phyloP scores from a whole-genome alignment of 371 early-diverging fungal genomes.

The Mucor piriformis region DNA sequence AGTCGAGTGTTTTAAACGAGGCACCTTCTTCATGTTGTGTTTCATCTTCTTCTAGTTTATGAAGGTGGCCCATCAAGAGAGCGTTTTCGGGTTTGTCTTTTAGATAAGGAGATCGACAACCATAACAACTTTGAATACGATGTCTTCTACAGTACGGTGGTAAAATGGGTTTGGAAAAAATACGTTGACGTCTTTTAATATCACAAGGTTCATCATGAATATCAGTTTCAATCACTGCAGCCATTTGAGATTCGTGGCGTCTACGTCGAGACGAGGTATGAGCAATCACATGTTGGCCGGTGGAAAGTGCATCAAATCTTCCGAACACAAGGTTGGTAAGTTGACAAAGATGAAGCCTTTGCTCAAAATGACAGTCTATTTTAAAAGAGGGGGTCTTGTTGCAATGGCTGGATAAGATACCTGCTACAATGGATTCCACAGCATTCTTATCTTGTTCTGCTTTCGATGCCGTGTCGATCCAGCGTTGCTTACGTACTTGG shows the following conservation, averaged over 20 bases:
- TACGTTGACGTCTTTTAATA: constrained; percentile 23
- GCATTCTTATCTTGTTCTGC: constrained; percentile 58
- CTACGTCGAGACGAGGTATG: constrained; percentile 36
- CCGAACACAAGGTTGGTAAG: constrained; percentile 65
- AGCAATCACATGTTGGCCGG: constrained; percentile 41
- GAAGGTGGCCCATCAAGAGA: constrained; percentile 35
- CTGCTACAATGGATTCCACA: constrained; percentile 53
- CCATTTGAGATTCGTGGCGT: constrained; percentile 36
- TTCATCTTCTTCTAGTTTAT: constrained; percentile 42
- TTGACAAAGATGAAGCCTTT: constrained; percentile 64
- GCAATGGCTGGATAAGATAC: constrained; percentile 60
- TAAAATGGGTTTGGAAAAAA: constrained; percentile 31
- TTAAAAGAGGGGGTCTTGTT: constrained; percentile 46
- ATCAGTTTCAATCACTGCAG: constrained; percentile 23
- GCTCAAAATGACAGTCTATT: constrained; percentile 53
- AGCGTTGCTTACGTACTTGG: constrained; percentile 37
- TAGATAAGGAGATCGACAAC: constrained; percentile 33
- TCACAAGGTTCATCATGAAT: constrained; percentile 22
- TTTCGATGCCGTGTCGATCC: constrained; percentile 45
- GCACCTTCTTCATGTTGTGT: constrained; percentile 2
- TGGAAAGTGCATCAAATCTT: constrained; percentile 59
- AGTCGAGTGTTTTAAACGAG: constrained; percentile 7
- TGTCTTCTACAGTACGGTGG: constrained; percentile 50
- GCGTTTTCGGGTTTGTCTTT: constrained; percentile 27
- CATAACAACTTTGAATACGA: constrained; percentile 37